Base-by-base conservation (phyloP, 768 basidiomycete species). In the Macrolepiota dolichaula region DNA sequence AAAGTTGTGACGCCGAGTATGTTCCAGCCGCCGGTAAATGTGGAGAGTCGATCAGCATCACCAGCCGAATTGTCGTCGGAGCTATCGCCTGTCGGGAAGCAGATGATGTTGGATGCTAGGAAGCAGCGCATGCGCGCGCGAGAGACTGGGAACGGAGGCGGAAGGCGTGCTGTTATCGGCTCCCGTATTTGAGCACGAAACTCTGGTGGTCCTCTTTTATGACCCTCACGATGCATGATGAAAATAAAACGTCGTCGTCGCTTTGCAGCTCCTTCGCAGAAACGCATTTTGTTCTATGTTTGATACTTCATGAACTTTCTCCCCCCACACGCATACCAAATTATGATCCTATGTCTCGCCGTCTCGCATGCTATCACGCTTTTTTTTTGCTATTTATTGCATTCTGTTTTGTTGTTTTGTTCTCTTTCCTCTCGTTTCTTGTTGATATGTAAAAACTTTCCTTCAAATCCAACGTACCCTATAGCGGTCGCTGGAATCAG, bases 41-140 rank as follows among this genome's bases (percentile, higher is more conserved):
- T 71, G 29, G 74, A 74, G 12, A 77, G 74, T 59, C 68, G 70
- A 32, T 81, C 86, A 7, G 29, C 29, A 2, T 90, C 88, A 1
- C 88, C 90, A 22, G 81, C 87, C 24, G 29, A 32, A 7, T 86
- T 83, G 29, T 90, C 89, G 2, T 82, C 88, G 10, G 91, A 92
- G 63, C 74, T 92, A 53, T 92, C 90, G 19, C 88, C 88, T 13
- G 74, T 86, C 35, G 86, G 82, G 4, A 80, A 78, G 65, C 79
- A 86, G 68, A 78, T 92, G 67, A 92, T 92, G 90, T 73, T 75
- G 59, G 80, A 86, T 65, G 69, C 87, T 47, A 77, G 90, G 59
- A 76, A 79, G 56, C 77, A 82, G 65, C 72, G 79, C 55, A 72
- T 71, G 65, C 73, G 67, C 50, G 76, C 76, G 2, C 71, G 77